These are phyloP conservation scores for Hermanozyma aechmeae DNA, from an alignment of 805 yeast genomes.

Conservation along the genomic window DNA sequence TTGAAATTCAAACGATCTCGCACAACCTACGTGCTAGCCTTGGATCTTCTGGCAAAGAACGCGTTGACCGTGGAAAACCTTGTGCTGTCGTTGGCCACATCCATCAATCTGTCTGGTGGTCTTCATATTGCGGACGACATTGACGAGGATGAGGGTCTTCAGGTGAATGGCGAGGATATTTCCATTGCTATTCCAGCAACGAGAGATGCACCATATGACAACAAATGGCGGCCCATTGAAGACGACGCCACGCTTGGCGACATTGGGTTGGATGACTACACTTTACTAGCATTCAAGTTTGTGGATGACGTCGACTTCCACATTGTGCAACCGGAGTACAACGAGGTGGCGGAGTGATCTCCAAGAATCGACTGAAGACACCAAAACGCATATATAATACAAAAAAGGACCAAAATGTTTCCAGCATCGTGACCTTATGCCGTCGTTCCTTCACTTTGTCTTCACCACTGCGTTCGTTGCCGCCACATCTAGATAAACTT, in stretches of 20 bases:
- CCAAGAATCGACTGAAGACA: too few relatives aligned
- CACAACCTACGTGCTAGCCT: constrained; percentile 21
- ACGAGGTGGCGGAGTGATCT: too few relatives aligned
- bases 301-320: constrained; percentile 26
- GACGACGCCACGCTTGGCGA: constrained; percentile 19
- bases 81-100: constrained; percentile 18
- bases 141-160: constrained; percentile 14
- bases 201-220: constrained; percentile 21
- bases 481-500: too few relatives aligned
- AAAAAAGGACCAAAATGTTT: too few relatives aligned
- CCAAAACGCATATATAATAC: too few relatives aligned
- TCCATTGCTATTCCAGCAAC: constrained; percentile 35
- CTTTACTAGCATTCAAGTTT: constrained; percentile 31
- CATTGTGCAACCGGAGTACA: constrained; percentile 25
- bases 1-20: constrained; percentile 27
- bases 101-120: constrained; percentile 43
- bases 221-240: constrained; percentile 24
- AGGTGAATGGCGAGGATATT: constrained; percentile 14
- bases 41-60: constrained; percentile 11
- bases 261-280: constrained; percentile 29
- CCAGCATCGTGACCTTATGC: too few relatives aligned
- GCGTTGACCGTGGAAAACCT: constrained; percentile 12
- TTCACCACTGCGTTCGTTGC: too few relatives aligned
- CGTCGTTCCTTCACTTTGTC: too few relatives aligned
- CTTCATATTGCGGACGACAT: constrained; percentile 18